Evolutionary conservation across 495 filamentous ascomycete species (phyloP), one percentile per base, ranked within the genome.

Genomic region (Lasiosphaeris hirsuta): DNA sequence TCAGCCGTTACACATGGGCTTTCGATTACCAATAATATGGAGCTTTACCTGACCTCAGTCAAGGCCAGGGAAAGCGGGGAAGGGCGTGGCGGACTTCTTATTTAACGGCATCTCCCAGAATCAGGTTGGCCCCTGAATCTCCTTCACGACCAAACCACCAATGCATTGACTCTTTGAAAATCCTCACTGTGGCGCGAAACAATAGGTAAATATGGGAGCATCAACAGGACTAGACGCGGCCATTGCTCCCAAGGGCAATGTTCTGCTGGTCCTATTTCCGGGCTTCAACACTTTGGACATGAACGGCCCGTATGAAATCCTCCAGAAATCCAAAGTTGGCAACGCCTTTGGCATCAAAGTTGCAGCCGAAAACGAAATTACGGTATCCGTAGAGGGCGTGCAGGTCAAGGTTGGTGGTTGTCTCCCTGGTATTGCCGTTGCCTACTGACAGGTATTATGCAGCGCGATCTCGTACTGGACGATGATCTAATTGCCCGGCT

Each of bases 251-350:
- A 44, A 17, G 42, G 39, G 36, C n/a, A 61, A 51, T 10, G 46
- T 56, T n/a, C 37, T 59, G 51, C 41, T 59, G 18, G 4, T 59
- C 14, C 43, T 59, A 14, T 54, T 54, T n/a, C 50, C 50, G 4
- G 57, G 57, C 10, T 59, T 59, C 57, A 59, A 59, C 35, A 59
- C 51, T n/a, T 15, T 59, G 43, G 57, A 59, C 43, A 54, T 54
- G 50, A 54, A 54, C n/a, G 57, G 57, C 10, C 57, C 57, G 1
- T 59, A 59, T 18, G 57, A 59, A 37, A 35, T 54, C 2, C 37
- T 59, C 6, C 34, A 37, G 5, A 54, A 47, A 10, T 48, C 57
- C 5, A 44, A 39, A 8, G 13, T 9, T 3, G 41, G 50, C 50
- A 39, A 42, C 9, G 19, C 42, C 9, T 59, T 59, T 13, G 15